Conservation (phyloP, 306 rosid species). For the Castanopsis chinensis region DNA sequence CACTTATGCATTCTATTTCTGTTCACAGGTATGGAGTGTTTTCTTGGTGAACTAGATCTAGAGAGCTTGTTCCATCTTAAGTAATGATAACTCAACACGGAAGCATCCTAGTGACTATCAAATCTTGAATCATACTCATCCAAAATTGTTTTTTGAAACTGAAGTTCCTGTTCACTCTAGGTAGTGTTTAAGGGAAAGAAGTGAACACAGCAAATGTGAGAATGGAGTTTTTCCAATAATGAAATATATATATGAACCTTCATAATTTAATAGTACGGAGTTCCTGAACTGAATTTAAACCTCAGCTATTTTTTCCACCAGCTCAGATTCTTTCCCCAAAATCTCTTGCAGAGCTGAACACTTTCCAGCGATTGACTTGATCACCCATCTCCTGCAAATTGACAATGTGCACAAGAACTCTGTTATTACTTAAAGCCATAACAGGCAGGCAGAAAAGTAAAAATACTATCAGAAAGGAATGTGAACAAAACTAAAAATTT, state of each 20-base stretch:
- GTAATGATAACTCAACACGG: too few species aligned
- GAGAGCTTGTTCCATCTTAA: too few species aligned
- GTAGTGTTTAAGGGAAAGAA: not conserved
- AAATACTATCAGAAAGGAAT: too few species aligned
- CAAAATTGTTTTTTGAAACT: not conserved
- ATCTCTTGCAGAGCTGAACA: slow-evolving; percentile 60
- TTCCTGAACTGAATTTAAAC: slow-evolving; percentile 55
- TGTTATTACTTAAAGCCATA: slow-evolving; percentile 10
- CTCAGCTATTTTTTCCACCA: slow-evolving; percentile 95
- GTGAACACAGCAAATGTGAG: not conserved
- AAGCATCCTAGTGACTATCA: too few species aligned
- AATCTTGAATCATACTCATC: too few species aligned
- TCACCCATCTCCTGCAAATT: slow-evolving; percentile 84
- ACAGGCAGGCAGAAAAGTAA: not conserved
- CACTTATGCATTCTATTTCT: not conserved
- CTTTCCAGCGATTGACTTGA: slow-evolving; percentile 68
- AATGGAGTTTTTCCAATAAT: slow-evolving; percentile 7
- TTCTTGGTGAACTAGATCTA: not conserved
- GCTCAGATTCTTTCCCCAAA: slow-evolving; percentile 82
- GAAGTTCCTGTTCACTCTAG: slow-evolving; percentile 3
- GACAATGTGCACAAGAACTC: slow-evolving; percentile 28
- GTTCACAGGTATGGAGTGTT: not conserved
- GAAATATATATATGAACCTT: slow-evolving; percentile 29
- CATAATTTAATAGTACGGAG: slow-evolving; percentile 37
- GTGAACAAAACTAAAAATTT: not conserved